Evolutionary conservation across 106 monocot species (phyloP), one percentile per base, ranked within the genome.

Genomic region (Posidonia australis): DNA sequence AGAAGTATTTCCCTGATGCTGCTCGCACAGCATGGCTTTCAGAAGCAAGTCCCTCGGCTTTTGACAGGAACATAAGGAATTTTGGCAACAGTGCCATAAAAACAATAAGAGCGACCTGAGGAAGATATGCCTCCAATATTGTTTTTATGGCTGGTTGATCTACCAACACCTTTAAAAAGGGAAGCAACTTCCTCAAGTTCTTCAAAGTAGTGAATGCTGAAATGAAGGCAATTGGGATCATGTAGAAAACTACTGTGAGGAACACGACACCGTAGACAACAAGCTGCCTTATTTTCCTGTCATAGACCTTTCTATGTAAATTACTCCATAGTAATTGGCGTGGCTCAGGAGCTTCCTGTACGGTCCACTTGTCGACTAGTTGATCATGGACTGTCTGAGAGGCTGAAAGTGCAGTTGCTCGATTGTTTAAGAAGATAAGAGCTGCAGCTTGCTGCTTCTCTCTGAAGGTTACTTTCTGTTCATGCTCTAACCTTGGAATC

Each of bases 1-100:
- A 98, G 62, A 90, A 98, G 62, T 87, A 91, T 51, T 90, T 98
- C 48, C 96, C 96, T 13, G 90, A 82, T 18, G 90, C 70, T 43
- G 96, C 90, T 49, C 96, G 51, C 13, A 77, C 67, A 2, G 66
- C 82, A 72, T 90, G 90, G 67, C 82, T 78, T 60, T 81, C 65
- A 0, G 87, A 82, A 32, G 80, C 60, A 22, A 98, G 77, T 31
- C 96, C 96, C 63, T 98, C 96, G 13, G 46, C 29, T 59, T 87
- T 86, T 0, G 96, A 98, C 47, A 98, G 75, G 56, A 91, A 67
- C 84, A 98, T 72, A n/a, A 98, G 82, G 19, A 98, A 77, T 30
- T 67, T 52, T 23, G 96, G 96, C 41, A 98, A 65, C 59, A 98
- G 77, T 13, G 96, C 90, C 72, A 98, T 57, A 76, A 98, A 98